Evolutionary conservation across 352 stramenopile species (phyloP).

Genomic region (Globisporangium recalcitrans): DNA sequence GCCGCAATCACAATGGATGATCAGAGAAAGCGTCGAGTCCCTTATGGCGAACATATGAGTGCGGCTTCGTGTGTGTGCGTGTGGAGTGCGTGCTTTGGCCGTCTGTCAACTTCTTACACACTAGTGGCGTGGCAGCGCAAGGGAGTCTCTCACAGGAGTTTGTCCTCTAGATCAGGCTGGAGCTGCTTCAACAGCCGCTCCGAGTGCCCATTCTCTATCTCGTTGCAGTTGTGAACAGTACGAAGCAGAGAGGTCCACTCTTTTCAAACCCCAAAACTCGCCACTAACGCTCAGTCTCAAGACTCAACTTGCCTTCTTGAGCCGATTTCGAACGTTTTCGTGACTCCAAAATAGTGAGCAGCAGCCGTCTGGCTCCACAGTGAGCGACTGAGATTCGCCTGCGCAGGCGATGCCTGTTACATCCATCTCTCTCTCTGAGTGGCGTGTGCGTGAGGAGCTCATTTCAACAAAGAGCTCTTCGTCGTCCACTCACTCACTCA

Average conservation of each 20-base stretch:
- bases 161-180: no score
- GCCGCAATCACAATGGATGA: background rate
- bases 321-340: background rate
- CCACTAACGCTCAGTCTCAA: background rate
- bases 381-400: background rate
- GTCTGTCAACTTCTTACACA: background rate
- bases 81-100: background rate
- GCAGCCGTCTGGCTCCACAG: background rate
- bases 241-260: background rate
- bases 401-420: background rate
- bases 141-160: no score
- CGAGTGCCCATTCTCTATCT: background rate
- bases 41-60: background rate
- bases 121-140: slow-evolving; percentile 7
- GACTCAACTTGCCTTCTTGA: background rate
- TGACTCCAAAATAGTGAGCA: background rate
- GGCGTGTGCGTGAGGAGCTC: background rate
- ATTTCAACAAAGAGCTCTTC: background rate
- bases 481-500: background rate
- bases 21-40: no score
- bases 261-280: background rate
- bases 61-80: background rate
- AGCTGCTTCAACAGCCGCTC: background rate
- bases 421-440: background rate
- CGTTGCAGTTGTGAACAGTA: background rate